These are phyloP conservation scores for Coemansia sp. DNA, from an alignment of 192 early-diverging fungal genomes.

Conservation along the genomic window DNA sequence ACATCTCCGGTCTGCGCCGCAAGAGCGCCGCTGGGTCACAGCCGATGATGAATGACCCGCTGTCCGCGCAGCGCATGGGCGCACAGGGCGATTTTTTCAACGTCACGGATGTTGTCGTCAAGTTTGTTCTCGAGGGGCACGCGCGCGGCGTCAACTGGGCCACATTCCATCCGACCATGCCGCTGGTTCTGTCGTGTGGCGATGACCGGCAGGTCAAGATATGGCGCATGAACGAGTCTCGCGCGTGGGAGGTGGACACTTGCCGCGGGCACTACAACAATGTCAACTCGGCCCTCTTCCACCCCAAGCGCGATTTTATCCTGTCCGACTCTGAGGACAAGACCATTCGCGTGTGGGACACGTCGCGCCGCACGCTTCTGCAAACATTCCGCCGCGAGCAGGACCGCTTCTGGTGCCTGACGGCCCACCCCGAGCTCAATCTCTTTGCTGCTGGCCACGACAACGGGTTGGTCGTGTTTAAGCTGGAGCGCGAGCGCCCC, in stretches of 20 bases:
- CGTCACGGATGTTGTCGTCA: slow-evolving; percentile 93
- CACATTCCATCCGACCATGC: slow-evolving; percentile 94
- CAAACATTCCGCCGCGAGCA: slow-evolving; percentile 97
- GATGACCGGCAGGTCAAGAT: slow-evolving; percentile 99
- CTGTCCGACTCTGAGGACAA: slow-evolving; percentile 96
- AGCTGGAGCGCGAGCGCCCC: slow-evolving; percentile 96
- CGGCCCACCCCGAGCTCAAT: slow-evolving; percentile 97
- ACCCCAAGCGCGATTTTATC: slow-evolving; percentile 95
- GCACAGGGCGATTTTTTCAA: slow-evolving; percentile 96
- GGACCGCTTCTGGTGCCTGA: slow-evolving; percentile 96
- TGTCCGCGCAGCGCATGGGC: slow-evolving; percentile 49
- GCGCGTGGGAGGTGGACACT: slow-evolving; percentile 99
- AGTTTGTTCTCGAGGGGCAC: slow-evolving; percentile 98
- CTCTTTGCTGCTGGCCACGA: slow-evolving; percentile 99
- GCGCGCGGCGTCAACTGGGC: slow-evolving; percentile 98
- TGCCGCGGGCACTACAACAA: slow-evolving; percentile 99
- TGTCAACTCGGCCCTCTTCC: slow-evolving; percentile 92
- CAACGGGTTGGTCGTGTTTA: slow-evolving; percentile 97
- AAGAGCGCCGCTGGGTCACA: slow-evolving; percentile 55
- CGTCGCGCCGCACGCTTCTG: slow-evolving; percentile 90
- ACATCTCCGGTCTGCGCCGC: slow-evolving; percentile 84
- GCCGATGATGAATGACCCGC: slow-evolving; percentile 44
- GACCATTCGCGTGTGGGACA: slow-evolving; percentile 98
- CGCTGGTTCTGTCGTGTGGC: slow-evolving; percentile 94
- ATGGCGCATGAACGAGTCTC: slow-evolving; percentile 98